Conservation (phyloP, 2,329 filamentous ascomycete genomes). For the Pyricularia grisea region DNA sequence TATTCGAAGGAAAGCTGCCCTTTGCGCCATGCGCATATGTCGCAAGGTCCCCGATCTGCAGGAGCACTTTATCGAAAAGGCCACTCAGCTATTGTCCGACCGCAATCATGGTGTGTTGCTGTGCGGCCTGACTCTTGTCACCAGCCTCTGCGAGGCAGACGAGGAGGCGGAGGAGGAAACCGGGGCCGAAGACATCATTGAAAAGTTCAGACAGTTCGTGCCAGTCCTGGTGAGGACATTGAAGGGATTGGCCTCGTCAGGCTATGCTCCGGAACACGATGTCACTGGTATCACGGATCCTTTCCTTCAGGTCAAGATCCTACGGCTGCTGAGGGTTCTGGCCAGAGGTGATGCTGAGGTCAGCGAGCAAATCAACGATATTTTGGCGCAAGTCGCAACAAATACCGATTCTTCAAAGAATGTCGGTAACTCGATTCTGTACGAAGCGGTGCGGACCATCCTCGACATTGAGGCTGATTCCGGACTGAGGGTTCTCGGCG, state of each 20-base stretch:
- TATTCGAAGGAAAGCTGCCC: slow-evolving; percentile 88
- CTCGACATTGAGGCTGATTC: slow-evolving; percentile 97
- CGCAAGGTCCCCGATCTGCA: slow-evolving; percentile 95
- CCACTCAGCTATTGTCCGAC: slow-evolving; percentile 77
- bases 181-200: slow-evolving; percentile 79
- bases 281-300: slow-evolving; percentile 97
- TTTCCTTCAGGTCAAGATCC: slow-evolving; percentile 93
- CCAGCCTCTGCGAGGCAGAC: slow-evolving; percentile 88
- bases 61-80: slow-evolving; percentile 95
- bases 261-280: slow-evolving; percentile 95
- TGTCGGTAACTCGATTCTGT: slow-evolving; percentile 94
- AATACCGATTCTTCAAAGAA: slow-evolving; percentile 99
- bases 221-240: slow-evolving; percentile 79
- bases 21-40: slow-evolving; percentile 99
- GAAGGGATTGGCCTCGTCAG: slow-evolving; percentile 87
- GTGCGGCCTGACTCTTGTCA: slow-evolving; percentile 84
- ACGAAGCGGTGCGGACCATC: slow-evolving; percentile 94
- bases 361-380: slow-evolving; percentile 98
- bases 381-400: slow-evolving; percentile 91
- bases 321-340: slow-evolving; percentile 76
- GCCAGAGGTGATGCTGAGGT: slow-evolving; percentile 78
- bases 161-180: slow-evolving; percentile 90
- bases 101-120: slow-evolving; percentile 92
- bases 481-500: slow-evolving; percentile 83
- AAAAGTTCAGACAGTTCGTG: slow-evolving; percentile 84